phyloP scores from a whole-genome alignment of 2,329 filamentous ascomycete species.

The Zymoseptoria pseudotritici region DNA sequence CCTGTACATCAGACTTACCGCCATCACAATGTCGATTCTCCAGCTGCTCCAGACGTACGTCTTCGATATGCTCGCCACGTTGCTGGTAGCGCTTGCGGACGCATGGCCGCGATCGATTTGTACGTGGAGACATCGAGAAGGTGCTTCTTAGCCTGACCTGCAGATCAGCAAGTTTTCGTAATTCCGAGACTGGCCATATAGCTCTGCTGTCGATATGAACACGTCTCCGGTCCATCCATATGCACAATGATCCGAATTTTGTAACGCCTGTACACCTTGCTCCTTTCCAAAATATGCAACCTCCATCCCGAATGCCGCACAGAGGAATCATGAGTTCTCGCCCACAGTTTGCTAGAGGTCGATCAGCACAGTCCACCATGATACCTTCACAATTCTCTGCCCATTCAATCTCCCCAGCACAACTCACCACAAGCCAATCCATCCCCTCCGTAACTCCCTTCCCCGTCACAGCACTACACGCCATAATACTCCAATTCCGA shows the following conservation, averaged over 20 bases:
- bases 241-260: background rate
- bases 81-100: no score
- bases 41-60: background rate
- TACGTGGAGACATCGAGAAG: background rate
- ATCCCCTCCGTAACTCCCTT: conserved; percentile 93
- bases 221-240: background rate
- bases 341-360: conserved; percentile 10
- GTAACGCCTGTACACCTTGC: background rate
- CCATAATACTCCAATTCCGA: conserved; percentile 98
- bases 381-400: background rate
- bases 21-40: background rate
- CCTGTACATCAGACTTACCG: background rate
- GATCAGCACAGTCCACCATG: background rate
- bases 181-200: background rate
- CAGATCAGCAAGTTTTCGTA: background rate
- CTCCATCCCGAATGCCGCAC: background rate
- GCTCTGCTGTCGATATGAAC: background rate
- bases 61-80: background rate
- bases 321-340: conserved; percentile 7
- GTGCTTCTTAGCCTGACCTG: background rate
- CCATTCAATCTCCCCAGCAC: background rate
- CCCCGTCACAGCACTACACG: conserved; percentile 92
- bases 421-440: conserved; percentile 90
- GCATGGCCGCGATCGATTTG: background rate
- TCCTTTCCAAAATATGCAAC: background rate